These are phyloP conservation scores for Trichoderma koningiopsis DNA, from an alignment of 2,329 filamentous ascomycete genomes.

Conservation along the genomic window DNA sequence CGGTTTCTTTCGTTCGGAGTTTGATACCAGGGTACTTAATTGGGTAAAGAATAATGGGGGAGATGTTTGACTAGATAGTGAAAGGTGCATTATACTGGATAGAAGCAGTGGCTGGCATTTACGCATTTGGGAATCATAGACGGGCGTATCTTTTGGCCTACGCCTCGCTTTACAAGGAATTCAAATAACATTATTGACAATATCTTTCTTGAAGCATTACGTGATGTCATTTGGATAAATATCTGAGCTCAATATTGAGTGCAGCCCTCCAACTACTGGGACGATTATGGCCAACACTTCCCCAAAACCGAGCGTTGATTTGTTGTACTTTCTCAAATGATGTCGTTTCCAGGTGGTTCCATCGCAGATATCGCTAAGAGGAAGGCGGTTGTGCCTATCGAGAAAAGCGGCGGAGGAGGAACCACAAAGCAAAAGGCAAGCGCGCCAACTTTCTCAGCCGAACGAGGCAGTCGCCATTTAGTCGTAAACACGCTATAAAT, in stretches of 20 bases:
- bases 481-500: background rate
- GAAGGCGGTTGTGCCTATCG: background rate
- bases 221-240: background rate
- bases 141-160: background rate
- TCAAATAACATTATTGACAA: background rate
- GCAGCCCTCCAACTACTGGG: background rate
- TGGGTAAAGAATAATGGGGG: background rate
- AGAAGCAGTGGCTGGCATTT: slow-evolving; percentile 9
- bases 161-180: background rate
- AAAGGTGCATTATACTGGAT: background rate
- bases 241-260: background rate
- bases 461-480: background rate
- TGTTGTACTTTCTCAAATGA: background rate
- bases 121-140: slow-evolving; percentile 9
- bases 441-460: background rate
- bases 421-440: background rate
- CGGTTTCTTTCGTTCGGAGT: slow-evolving; percentile 5
- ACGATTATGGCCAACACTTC: background rate
- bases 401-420: background rate
- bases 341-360: background rate
- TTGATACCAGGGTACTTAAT: slow-evolving; percentile 22
- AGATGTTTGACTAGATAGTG: background rate
- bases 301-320: background rate
- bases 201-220: background rate
- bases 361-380: too few species aligned